phyloP scores from a whole-genome alignment of 257 asterid genomes.

The Asclepias syriaca region DNA sequence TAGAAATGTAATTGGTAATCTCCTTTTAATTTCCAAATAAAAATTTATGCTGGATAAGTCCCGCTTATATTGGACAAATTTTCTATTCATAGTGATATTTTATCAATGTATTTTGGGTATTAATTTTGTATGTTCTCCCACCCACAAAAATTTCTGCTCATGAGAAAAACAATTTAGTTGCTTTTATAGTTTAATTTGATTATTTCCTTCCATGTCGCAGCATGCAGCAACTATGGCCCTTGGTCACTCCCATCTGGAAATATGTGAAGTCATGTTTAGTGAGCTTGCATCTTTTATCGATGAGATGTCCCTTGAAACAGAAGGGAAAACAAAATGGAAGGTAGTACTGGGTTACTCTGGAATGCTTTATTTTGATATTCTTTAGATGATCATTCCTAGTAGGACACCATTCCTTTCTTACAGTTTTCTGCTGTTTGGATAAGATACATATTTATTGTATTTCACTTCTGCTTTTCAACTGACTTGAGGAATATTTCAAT shows the following conservation, averaged over 20 bases:
- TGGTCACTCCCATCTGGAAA: conserved; percentile 95
- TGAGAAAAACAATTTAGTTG: conserved; percentile 8
- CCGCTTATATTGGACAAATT: neutral
- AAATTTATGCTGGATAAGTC: neutral
- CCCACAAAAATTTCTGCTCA: neutral
- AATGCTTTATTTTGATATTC: neutral
- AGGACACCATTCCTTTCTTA: neutral
- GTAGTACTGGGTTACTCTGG: conserved; percentile 30
- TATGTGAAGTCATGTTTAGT: conserved; percentile 94
- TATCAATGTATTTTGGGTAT: conserved; percentile 5
- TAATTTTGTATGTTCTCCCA: conserved; percentile 2
- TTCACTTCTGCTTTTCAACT: neutral
- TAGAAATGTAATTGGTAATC: neutral
- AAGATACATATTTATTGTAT: neutral
- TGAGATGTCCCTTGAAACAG: conserved; percentile 88
- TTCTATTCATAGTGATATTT: neutral
- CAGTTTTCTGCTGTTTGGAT: neutral
- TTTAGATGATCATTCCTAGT: neutral
- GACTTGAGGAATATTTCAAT: neutral
- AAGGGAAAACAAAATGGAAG: conserved; percentile 99
- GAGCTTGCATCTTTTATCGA: conserved; percentile 95
- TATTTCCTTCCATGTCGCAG: conserved; percentile 33
- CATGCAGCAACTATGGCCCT: conserved; percentile 99
- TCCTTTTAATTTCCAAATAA: neutral
- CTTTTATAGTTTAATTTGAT: neutral